Base-by-base conservation (phyloP, 495 filamentous ascomycete genomes). In the Penicillium tannophilum region DNA sequence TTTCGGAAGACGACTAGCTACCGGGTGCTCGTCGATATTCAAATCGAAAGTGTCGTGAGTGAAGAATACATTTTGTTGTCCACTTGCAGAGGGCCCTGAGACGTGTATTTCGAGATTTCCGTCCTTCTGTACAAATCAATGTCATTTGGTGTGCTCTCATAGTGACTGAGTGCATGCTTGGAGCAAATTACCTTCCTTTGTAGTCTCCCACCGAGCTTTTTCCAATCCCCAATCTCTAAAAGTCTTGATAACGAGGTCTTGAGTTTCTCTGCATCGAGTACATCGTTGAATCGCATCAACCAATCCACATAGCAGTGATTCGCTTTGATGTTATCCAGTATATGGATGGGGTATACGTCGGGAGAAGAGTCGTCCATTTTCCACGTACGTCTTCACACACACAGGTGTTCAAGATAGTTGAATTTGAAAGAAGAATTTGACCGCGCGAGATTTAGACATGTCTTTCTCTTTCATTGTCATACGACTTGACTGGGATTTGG, bases 201-300 rank as follows among this genome's bases (percentile, higher is more conserved):
- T 33, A 81, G 36, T 45, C 78, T 65, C 10, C 72, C 78, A 10
- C 79, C 79, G 6, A 82, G 62, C 54, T 79, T 81, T 20, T 68
- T 66, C 77, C 79, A 82, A 54, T 73, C 68, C 20, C 67, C 72
- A 6, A 70, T 69, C 26, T 72, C 62, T 8, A 79, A 60, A 20
- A 82, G 62, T 20, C 53, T 69, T 11, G 69, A 68, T 0, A 82
- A 60, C 3, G 76, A 59, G n/a, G 48, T n/a, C 16, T 70, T 73
- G 48, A 81, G 64, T 35, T 73, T 76, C 17, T 76, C 65, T 3
- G 79, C 66, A 26, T 81, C 79, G 0, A 83, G 67, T 12, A 82
- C 72, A 39, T 82, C 77, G 55, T 83, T 74, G 41, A 82, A 82
- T 9, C 67, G 69, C 64, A 66, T 63, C 26, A 61, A 23, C 60